Percentiles rank a stretch among this genome's conserved stretches.
Evolutionary conservation across 1,284 basidiomycete genomes (phyloP).

Genomic region (Vanrija pseudolonga): DNA sequence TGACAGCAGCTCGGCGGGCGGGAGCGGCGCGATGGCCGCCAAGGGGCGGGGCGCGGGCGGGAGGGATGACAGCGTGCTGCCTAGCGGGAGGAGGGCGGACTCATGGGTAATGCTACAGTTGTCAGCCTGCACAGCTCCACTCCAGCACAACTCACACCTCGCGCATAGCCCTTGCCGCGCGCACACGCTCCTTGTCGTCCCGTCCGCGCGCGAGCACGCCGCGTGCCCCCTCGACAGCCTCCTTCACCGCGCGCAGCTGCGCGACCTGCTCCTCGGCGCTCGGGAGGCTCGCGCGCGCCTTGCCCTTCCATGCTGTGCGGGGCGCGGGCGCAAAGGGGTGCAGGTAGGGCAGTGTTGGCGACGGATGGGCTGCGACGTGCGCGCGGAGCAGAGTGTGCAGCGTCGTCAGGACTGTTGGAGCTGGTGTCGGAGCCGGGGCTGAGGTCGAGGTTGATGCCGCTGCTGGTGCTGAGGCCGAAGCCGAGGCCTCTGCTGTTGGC

Average conservation of each 20-base stretch:
- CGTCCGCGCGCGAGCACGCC: constrained; percentile 9
- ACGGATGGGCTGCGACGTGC: constrained; percentile 16
- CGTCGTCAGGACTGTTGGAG: constrained; percentile 19
- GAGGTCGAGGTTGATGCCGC: neutral
- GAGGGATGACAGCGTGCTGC: constrained; percentile 12
- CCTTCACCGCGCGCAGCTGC: constrained; percentile 26
- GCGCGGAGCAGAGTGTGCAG: constrained; percentile 24
- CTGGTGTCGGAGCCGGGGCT: neutral
- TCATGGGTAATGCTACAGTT: constrained; percentile 30
- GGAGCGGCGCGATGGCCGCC: constrained; percentile 13
- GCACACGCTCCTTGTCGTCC: constrained; percentile 8
- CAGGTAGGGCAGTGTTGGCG: constrained; percentile 21
- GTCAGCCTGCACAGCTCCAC: neutral
- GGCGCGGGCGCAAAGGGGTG: constrained; percentile 28
- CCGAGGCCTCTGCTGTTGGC: too few species aligned
- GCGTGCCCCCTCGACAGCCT: constrained; percentile 24
- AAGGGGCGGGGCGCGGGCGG: constrained; percentile 15
- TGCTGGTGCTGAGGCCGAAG: neutral
- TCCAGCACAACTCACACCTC: constrained; percentile 12
- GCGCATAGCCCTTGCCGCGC: constrained; percentile 13
- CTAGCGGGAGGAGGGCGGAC: constrained; percentile 21
- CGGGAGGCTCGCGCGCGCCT: constrained; percentile 12
- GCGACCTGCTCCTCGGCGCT: constrained; percentile 18
- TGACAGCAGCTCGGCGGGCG: constrained; percentile 31
- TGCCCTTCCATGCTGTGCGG: constrained; percentile 12